phyloP scores from a whole-genome alignment of 331 rosid genomes.

The Spiraea crenata region DNA sequence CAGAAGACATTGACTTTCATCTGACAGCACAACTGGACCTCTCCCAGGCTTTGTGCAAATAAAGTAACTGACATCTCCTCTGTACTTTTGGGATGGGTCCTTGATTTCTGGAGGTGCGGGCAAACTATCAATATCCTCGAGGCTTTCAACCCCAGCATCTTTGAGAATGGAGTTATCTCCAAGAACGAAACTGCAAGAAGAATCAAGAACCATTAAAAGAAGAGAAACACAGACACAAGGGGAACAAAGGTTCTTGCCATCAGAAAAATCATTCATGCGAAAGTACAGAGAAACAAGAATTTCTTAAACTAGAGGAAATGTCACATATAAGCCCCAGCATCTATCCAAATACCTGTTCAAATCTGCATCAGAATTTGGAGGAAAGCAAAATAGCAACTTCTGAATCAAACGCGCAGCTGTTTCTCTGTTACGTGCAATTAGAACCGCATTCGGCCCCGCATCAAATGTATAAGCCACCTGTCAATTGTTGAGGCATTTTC shows the following conservation, averaged over 20 bases:
- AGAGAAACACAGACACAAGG: not conserved
- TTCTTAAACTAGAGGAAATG: conserved; percentile 6
- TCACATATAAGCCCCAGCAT: conserved; percentile 17
- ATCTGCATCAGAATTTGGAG: conserved; percentile 71
- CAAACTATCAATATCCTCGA: conserved; percentile 59
- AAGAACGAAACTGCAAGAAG: conserved; percentile 59
- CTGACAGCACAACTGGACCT: conserved; percentile 83
- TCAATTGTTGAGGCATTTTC: conserved; percentile 12
- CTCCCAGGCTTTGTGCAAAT: conserved; percentile 93
- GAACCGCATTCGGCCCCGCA: conserved; percentile 96
- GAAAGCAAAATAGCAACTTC: conserved; percentile 85
- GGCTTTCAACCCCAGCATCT: conserved; percentile 68
- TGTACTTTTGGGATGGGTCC: conserved; percentile 65
- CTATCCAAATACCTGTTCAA: conserved; percentile 55
- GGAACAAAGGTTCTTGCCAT: not conserved
- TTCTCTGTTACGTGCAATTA: conserved; percentile 83
- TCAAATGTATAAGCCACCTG: conserved; percentile 99
- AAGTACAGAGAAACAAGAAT: not conserved
- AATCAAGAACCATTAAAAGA: not conserved
- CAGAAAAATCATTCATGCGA: not conserved
- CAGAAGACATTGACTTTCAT: conserved; percentile 69
- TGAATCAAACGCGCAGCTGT: conserved; percentile 75
- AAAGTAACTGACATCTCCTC: conserved; percentile 87
- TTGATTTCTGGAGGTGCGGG: conserved; percentile 75
- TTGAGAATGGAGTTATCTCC: conserved; percentile 84